Evolutionary conservation across 306 rosid genomes (phyloP), one percentile per base, ranked within the genome.

Genomic region (Lathyrus aphaca): DNA sequence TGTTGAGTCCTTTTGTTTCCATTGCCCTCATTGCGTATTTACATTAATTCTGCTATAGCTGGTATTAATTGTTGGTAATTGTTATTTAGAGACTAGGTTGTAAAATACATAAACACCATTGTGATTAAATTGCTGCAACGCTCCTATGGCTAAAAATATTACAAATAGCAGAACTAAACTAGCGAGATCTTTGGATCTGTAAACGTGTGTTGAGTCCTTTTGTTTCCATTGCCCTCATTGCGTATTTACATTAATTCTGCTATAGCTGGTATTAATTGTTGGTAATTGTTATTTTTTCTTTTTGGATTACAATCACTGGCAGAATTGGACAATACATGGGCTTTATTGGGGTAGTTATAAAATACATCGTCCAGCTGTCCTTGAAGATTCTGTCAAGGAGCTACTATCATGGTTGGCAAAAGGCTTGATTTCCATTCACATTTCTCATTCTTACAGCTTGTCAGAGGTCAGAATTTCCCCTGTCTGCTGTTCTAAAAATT

Each of bases 261-360:
- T 48, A 18, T 38, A 29, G 59, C 42, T 66, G 66, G 54, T 39
- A 16, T 25, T 45, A 44, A 21, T 51, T 43, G 35, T 53, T 44
- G 63, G 56, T 18, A 62, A 9, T 62, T 54, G 15, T 25, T 12
- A 2, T 58, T 73, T 62, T 73, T 62, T 60, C 32, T 30, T 30
- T 60, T 46, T 55, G 15, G 9, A 35, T 75, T 5, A 27, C 5
- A 14, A 44, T 44, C 17, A 44, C 49, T 13, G 49, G 29, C 91
- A 94, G 99, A 94, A 94, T 78, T 94, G 99, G 99, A 94, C 99
- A 6, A 88, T 94, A 61, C 99, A 91, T 79, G 99, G 99, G 55
- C 97, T 94, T 67, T 91, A 87, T 67, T 94, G 96, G 96, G 97
- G 99, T 73, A 94, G 98, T 91, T 86, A 94, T 72, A 87, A 60